Evolutionary conservation across 352 stramenopile genomes (phyloP).

Genomic region (Pythium dissimile): DNA sequence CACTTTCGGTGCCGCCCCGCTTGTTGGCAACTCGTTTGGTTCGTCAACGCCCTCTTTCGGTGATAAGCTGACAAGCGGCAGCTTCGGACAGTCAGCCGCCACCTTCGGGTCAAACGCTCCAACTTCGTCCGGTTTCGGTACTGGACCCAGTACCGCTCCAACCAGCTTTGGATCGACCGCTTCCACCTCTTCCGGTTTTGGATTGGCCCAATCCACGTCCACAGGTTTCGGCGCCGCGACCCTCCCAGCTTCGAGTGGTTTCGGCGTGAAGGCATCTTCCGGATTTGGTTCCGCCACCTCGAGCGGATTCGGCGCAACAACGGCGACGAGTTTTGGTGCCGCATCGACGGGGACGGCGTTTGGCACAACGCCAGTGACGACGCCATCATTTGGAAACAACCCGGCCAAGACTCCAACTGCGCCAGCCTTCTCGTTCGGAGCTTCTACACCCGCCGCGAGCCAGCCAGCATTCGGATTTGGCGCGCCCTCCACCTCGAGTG

Average conservation of each 20-base stretch:
- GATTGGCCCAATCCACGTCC: slow-evolving; percentile 25
- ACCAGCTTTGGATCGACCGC: slow-evolving; percentile 2
- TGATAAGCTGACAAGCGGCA: not conserved
- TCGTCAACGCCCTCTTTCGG: not conserved
- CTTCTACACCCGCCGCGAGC: slow-evolving; percentile 23
- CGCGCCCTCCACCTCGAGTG: slow-evolving; percentile 16
- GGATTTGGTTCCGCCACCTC: slow-evolving; percentile 15
- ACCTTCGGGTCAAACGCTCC: not conserved
- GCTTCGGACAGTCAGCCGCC: slow-evolving; percentile 1
- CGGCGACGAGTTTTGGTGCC: slow-evolving; percentile 24
- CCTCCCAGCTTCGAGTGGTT: slow-evolving; percentile 1
- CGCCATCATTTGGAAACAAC: slow-evolving; percentile 35
- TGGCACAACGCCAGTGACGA: slow-evolving; percentile 28
- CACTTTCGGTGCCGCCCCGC: slow-evolving; percentile 25
- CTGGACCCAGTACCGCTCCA: slow-evolving; percentile 16
- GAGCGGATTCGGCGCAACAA: slow-evolving; percentile 31
- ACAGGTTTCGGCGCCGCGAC: slow-evolving; percentile 27
- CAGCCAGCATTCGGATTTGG: slow-evolving; percentile 20
- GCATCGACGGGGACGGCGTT: slow-evolving; percentile 30
- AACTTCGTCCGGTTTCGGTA: not conserved
- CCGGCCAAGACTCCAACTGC: slow-evolving; percentile 25
- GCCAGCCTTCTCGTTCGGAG: slow-evolving; percentile 25
- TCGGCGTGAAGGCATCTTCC: slow-evolving; percentile 11
- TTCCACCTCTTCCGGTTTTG: slow-evolving; percentile 38
- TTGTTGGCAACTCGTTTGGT: slow-evolving; percentile 12